Evolutionary conservation across 2,329 filamentous ascomycete genomes (phyloP), one percentile per base, ranked within the genome.

Genomic region (Periglandula ipomoeae): DNA sequence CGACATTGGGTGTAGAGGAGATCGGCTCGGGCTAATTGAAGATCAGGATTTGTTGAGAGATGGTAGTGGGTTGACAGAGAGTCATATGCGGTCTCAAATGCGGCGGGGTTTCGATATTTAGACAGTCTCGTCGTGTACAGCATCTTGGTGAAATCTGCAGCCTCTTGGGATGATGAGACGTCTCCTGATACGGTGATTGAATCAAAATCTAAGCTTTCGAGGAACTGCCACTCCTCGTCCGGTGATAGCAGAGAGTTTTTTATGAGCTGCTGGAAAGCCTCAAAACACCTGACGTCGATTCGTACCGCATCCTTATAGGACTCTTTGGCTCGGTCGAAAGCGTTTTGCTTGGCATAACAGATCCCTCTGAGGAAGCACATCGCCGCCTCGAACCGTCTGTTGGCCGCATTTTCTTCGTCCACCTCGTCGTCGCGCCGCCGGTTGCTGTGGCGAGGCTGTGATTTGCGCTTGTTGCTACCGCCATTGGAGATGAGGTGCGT

Each of bases 261-360:
- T 83, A 97, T 96, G 48, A 98, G 78, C 70, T 97, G 90, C 59
- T 96, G 90, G 62, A 98, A 97, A 0, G 93, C 93, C 67, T 98
- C 93, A 62, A 95, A 97, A 68, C 93, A 98, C 65, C 95, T 90
- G 3, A 97, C 90, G 62, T 98, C 93, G 61, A 98, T 96, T 53
- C 87, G 82, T 41, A 97, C 89, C 2, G 93, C 93, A 59, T 95
- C 89, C 70, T 96, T 97, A 75, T 97, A 98, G 70, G 93, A 97
- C 60, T 97, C 90, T 65, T 96, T 96, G 46, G 93, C 93, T 30
- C 89, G 84, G 64, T 98, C 93, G 59, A 97, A 97, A 23, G 91
- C 87, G 66, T 97, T 98, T 65, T 95, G 88, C 68, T 95, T 95
- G 6, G 93, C 90, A 64, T 89, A 96, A 73, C 94, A 97, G 44